Evolutionary conservation across 1,139 yeast species (phyloP).

Genomic region (Sugiyamaella paludigena): DNA sequence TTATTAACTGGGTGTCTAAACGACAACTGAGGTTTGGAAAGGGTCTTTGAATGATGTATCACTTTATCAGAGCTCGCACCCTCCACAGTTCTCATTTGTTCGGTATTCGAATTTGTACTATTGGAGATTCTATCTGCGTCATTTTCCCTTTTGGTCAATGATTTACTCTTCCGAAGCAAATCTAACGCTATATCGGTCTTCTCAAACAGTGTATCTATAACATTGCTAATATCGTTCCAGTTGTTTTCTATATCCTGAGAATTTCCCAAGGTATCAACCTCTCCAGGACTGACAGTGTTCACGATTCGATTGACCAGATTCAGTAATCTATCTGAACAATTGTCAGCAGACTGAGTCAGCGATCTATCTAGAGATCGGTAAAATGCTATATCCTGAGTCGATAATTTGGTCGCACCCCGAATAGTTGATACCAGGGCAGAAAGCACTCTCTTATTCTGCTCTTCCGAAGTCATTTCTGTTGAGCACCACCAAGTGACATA

Average conservation of each 20-base stretch:
- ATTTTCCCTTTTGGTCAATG: conserved; percentile 13
- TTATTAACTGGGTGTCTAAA: conserved; percentile 67
- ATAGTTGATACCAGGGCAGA: conserved; percentile 43
- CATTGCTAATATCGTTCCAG: conserved; percentile 64
- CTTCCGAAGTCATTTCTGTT: conserved; percentile 14
- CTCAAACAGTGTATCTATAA: conserved; percentile 72
- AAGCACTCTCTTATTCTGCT: conserved; percentile 23
- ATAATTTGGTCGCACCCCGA: conserved; percentile 68
- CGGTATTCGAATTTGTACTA: neutral
- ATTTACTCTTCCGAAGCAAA: conserved; percentile 33
- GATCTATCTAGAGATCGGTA: conserved; percentile 62
- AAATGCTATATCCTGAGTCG: conserved; percentile 78
- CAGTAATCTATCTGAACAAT: conserved; percentile 47
- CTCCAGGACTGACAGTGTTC: conserved; percentile 43
- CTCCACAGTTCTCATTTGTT: conserved; percentile 3
- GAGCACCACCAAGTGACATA: neutral
- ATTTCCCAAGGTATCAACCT: conserved; percentile 35
- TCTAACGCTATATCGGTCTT: conserved; percentile 68
- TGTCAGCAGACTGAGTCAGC: conserved; percentile 46
- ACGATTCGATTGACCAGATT: conserved; percentile 54
- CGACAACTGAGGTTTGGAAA: conserved; percentile 68
- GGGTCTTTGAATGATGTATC: conserved; percentile 39
- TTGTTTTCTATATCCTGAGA: conserved; percentile 47
- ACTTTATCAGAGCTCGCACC: conserved; percentile 20
- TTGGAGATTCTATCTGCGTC: neutral